Base-by-base conservation (phyloP, 75 land plant genomes). In the Azolla pinnata region DNA sequence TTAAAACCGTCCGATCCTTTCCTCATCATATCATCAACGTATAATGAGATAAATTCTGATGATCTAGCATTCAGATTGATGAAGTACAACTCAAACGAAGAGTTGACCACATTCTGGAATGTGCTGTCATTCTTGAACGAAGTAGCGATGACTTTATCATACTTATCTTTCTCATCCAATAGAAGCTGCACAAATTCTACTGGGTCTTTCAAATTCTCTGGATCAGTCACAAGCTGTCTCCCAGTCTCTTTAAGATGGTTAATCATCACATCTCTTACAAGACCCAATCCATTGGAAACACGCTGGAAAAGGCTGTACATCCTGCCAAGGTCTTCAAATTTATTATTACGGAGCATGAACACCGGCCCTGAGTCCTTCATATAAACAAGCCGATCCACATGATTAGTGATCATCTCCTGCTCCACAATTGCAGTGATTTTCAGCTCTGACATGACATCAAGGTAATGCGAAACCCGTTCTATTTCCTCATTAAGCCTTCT, bases 291-390 rank as follows among this genome's bases (percentile, higher is more conserved):
- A 66, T 61, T 65, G 9, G 79, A 57, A n/a, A 91, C 95, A 28
- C 95, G 78, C 24, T 79, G 81, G 46, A 91, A 91, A 53, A 91
- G 65, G 49, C 50, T 72, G 63, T 91, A 88, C 89, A 85, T 91
- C 33, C 95, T 73, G 53, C 74, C 80, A 67, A 91, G 54, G 44
- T 88, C 97, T 33, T 91, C 95, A 71, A 84, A 91, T 35, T 85
- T 82, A 61, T 91, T 89, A 76, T 88, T 81, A 25, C 76, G 62
- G 53, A 91, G 82, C 97, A 91, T 91, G 9, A 70, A 89, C 40
- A 91, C 86, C 59, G 88, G 75, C 1, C 97, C 97, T 12, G 97
- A 91, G 29, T 91, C 85, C 60, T 91, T 96, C 97, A 88, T 91
- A 61, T 88, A 86, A 27, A 91, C 89, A 28, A 91, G 70, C 55